Conservation (phyloP, 306 rosid species). For the Corylus avellana region DNA sequence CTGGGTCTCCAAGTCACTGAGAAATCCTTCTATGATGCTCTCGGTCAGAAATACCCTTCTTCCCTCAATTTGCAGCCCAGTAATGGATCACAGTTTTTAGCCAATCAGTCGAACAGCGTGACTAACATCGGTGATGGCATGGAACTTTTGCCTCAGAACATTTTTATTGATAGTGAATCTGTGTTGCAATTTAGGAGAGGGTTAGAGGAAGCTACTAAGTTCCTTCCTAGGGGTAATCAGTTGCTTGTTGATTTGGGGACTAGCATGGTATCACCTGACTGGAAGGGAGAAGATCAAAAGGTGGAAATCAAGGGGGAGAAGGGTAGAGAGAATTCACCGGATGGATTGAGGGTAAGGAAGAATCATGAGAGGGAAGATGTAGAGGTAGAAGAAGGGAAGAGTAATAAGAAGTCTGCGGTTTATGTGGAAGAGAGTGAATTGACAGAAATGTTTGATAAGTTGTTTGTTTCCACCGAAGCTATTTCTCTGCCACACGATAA, state of each 20-base stretch:
- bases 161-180: neutral
- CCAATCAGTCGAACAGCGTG: neutral
- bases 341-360: conserved; percentile 43
- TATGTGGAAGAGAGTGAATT: conserved; percentile 40
- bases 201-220: conserved; percentile 15
- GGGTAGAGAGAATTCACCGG: conserved; percentile 18
- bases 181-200: conserved; percentile 9
- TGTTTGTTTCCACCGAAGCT: conserved; percentile 28
- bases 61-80: neutral
- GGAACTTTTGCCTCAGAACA: neutral
- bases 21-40: conserved; percentile 11
- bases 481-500: neutral
- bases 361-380: conserved; percentile 46
- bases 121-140: neutral
- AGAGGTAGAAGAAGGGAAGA: conserved; percentile 47
- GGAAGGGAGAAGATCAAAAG: neutral
- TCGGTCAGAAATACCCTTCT: neutral
- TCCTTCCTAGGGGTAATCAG: conserved; percentile 4
- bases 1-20: neutral
- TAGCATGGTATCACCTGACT: neutral
- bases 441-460: conserved; percentile 53
- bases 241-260: neutral
- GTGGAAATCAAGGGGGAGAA: conserved; percentile 22
- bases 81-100: neutral
- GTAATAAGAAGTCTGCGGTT: conserved; percentile 49